Conservation (phyloP, 345 rosid genomes). For the Populus simonii region DNA sequence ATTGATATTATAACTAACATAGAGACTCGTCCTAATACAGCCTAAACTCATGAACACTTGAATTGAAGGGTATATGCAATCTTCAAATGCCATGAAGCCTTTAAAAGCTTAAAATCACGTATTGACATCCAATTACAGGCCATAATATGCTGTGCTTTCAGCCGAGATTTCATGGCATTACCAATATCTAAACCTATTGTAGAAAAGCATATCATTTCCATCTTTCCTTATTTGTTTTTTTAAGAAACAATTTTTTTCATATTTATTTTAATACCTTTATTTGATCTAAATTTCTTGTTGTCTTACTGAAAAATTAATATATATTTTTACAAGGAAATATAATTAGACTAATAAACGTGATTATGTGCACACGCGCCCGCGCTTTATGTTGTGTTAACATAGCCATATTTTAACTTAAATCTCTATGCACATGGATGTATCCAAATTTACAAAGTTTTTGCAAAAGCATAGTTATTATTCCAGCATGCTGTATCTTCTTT, state of each 20-base stretch:
- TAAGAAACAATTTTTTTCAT: background rate
- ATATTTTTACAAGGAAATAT: background rate
- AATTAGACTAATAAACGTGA: background rate
- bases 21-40: no score
- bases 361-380: fast-evolving
- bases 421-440: background rate
- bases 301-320: background rate
- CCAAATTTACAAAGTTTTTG: background rate
- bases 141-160: background rate
- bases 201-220: background rate
- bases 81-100: background rate
- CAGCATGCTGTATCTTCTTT: background rate
- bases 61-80: background rate
- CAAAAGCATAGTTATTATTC: background rate
- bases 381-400: background rate
- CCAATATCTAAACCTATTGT: background rate
- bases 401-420: background rate
- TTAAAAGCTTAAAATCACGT: background rate
- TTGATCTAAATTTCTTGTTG: background rate
- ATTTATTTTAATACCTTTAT: background rate
- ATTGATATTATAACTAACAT: background rate
- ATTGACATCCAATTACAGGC: background rate
- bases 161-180: background rate
- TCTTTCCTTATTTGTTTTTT: background rate
- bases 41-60: background rate